phyloP scores from a whole-genome alignment of 1,284 basidiomycete genomes.

The Tremellales sp. region DNA sequence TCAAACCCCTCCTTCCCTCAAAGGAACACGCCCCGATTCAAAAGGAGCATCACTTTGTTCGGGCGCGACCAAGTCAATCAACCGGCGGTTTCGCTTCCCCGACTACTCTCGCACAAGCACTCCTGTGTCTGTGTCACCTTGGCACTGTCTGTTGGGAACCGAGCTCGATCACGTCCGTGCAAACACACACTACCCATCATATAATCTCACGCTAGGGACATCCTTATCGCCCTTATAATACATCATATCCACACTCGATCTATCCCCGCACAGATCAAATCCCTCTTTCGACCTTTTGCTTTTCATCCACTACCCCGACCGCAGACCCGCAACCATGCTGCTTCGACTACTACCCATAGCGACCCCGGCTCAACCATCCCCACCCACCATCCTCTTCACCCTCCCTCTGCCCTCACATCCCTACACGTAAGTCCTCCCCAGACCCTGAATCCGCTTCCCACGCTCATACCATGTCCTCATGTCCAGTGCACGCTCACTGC shows the following conservation, averaged over 20 bases:
- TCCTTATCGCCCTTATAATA: too few relatives aligned
- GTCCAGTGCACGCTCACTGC: conserved; percentile 35
- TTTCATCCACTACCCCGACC: conserved; percentile 3
- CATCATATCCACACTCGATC: neutral
- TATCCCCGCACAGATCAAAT: neutral
- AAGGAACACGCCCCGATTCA: conserved; percentile 82
- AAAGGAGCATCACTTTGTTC: too few relatives aligned
- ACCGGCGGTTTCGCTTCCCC: neutral
- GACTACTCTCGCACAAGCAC: neutral
- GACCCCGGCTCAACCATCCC: conserved; percentile 53
- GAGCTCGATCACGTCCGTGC: too few relatives aligned
- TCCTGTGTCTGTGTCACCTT: neutral
- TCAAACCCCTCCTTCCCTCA: conserved; percentile 89
- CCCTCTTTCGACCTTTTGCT: neutral
- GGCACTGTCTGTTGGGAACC: neutral
- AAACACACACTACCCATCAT: too few relatives aligned
- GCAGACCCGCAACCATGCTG: conserved; percentile 54
- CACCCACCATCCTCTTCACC: conserved; percentile 67
- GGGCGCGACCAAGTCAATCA: too few relatives aligned
- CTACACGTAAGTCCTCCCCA: conserved; percentile 38
- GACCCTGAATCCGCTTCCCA: neutral
- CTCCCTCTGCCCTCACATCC: conserved; percentile 59
- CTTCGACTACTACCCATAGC: conserved; percentile 60
- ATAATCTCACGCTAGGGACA: too few relatives aligned
- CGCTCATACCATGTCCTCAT: neutral